A percentile compares a stretch with the other conserved stretches of the same genome.
phyloP scores from a whole-genome alignment of 371 early-diverging fungal species.

The Lichtheimia ornata region DNA sequence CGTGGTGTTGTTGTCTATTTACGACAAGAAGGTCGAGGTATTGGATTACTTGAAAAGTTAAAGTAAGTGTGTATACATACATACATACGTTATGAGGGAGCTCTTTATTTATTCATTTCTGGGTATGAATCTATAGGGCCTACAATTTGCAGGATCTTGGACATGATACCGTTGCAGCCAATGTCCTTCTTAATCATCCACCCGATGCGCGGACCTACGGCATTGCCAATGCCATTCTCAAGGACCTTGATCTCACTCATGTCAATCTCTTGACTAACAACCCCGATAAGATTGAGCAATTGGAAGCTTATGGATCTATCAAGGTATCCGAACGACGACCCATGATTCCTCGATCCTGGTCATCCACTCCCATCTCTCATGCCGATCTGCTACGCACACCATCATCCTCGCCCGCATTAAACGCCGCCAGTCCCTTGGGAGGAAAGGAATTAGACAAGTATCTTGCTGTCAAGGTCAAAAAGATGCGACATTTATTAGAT shows the following conservation, averaged over 20 bases:
- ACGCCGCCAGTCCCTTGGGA: background rate
- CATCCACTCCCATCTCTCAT: conserved; percentile 25
- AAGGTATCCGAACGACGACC: conserved; percentile 81
- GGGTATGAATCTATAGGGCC: conserved; percentile 60
- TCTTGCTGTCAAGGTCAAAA: conserved; percentile 78
- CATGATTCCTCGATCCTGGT: conserved; percentile 89
- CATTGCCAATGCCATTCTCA: conserved; percentile 87
- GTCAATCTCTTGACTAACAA: conserved; percentile 93
- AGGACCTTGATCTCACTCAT: conserved; percentile 70
- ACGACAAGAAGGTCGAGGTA: conserved; percentile 95
- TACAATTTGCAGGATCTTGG: conserved; percentile 97
- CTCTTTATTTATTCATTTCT: background rate
- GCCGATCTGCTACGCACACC: conserved; percentile 21
- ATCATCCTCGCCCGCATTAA: conserved; percentile 26
- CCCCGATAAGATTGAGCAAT: conserved; percentile 87
- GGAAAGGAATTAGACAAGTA: conserved; percentile 78
- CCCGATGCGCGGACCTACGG: conserved; percentile 92
- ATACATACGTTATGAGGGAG: background rate
- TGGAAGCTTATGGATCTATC: conserved; percentile 68
- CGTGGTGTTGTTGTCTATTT: conserved; percentile 92
- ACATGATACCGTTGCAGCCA: conserved; percentile 94
- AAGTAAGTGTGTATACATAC: conserved; percentile 52
- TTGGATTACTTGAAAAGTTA: conserved; percentile 91
- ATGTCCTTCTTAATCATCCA: conserved; percentile 85
- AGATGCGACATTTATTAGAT: conserved; percentile 88